Conservation (phyloP, 805 yeast species). For the Kodamaea nitidulidarum region DNA sequence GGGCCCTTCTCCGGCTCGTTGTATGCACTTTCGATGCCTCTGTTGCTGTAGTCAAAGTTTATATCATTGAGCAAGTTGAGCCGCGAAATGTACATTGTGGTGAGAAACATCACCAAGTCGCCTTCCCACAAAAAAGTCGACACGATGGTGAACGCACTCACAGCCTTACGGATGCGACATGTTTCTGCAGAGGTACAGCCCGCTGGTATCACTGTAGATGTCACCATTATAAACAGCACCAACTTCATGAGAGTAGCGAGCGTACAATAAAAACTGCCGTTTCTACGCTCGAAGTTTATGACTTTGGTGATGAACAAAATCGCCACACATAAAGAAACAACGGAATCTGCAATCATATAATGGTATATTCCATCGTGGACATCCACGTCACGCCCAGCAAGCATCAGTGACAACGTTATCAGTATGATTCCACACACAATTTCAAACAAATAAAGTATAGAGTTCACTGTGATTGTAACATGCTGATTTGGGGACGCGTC, state of each 20-base stretch:
- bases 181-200: constrained; percentile 16
- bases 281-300: constrained; percentile 36
- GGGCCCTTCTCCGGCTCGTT: constrained; percentile 3
- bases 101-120: constrained; percentile 34
- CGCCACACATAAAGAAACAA: constrained; percentile 30
- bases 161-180: constrained; percentile 33
- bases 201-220: constrained; percentile 24
- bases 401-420: constrained; percentile 24
- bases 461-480: constrained; percentile 24
- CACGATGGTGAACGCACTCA: constrained; percentile 34
- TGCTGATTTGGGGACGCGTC: constrained; percentile 13
- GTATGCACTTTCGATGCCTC: constrained; percentile 9
- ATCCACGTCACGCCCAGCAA: constrained; percentile 21
- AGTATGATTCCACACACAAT: constrained; percentile 25
- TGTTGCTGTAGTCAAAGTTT: constrained; percentile 28
- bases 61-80: constrained; percentile 30
- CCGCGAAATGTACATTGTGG: constrained; percentile 36
- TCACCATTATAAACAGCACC: constrained; percentile 31
- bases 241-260: constrained; percentile 31
- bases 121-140: constrained; percentile 38
- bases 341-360: constrained; percentile 35
- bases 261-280: constrained; percentile 39
- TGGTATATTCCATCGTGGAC: constrained; percentile 27
- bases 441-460: constrained; percentile 30
- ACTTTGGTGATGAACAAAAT: constrained; percentile 32